Conservation (phyloP, 2,329 filamentous ascomycete genomes). For the Ustulina deusta region DNA sequence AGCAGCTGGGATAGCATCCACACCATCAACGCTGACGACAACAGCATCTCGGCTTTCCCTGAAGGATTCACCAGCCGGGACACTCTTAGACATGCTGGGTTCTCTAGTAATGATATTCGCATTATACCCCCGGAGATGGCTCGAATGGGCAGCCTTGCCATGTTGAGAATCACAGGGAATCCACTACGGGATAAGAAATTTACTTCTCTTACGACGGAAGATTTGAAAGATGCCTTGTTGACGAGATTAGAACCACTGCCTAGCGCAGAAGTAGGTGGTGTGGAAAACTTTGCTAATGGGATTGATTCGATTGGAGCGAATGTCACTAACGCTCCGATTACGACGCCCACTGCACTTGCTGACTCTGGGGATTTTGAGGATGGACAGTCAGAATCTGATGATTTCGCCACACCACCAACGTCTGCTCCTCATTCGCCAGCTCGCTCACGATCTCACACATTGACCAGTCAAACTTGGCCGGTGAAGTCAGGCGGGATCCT, state of each 20-base stretch:
- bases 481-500: conserved; percentile 72
- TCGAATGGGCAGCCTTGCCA: conserved; percentile 80
- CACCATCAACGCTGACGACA: conserved; percentile 83
- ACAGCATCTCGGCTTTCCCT: conserved; percentile 81
- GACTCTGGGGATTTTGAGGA: conserved; percentile 50
- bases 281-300: conserved; percentile 46
- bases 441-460: conserved; percentile 61
- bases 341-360: not conserved
- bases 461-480: conserved; percentile 63
- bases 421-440: conserved; percentile 64
- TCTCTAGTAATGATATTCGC: conserved; percentile 86
- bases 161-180: conserved; percentile 86
- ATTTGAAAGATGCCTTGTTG: conserved; percentile 80
- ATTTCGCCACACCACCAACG: conserved; percentile 70
- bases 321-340: not conserved
- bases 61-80: conserved; percentile 76
- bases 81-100: conserved; percentile 80
- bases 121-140: conserved; percentile 81
- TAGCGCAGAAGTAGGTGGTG: conserved; percentile 38
- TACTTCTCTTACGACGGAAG: conserved; percentile 80
- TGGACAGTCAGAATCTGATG: conserved; percentile 63
- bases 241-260: conserved; percentile 72
- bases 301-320: conserved; percentile 49
- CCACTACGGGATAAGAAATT: conserved; percentile 91
- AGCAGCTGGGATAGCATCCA: conserved; percentile 78